Evolutionary conservation across 2,329 filamentous ascomycete species (phyloP).

Genomic region (Phaeosphaeriaceae sp.): DNA sequence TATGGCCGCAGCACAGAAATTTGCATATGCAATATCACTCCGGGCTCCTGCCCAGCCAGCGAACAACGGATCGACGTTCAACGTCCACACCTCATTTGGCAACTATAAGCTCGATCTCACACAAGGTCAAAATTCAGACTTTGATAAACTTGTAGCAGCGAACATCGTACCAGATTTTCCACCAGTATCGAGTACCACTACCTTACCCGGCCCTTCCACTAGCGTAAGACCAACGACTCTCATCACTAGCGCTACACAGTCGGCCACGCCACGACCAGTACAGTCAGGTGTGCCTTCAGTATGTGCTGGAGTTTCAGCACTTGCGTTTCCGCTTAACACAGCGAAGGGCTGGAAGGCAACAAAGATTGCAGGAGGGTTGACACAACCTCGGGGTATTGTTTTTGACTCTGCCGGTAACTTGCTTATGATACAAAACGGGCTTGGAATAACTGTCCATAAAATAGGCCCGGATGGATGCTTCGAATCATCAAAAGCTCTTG

Average conservation of each 20-base stretch:
- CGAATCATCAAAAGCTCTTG: constrained; percentile 22
- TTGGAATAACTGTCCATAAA: constrained; percentile 49
- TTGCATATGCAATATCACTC: constrained; percentile 33
- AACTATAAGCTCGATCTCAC: constrained; percentile 35
- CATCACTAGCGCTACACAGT: constrained; percentile 15
- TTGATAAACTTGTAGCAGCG: constrained; percentile 30
- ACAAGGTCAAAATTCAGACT: constrained; percentile 31
- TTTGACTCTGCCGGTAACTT: constrained; percentile 51
- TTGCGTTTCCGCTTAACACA: constrained; percentile 24
- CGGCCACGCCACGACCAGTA: constrained; percentile 18
- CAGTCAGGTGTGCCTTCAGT: constrained; percentile 26
- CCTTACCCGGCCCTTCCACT: constrained; percentile 11
- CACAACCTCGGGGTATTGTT: constrained; percentile 47
- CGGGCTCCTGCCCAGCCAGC: constrained; percentile 30
- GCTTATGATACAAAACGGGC: constrained; percentile 48
- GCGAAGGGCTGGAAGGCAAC: constrained; percentile 39
- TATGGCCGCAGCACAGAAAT: constrained; percentile 22
- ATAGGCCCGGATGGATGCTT: constrained; percentile 45
- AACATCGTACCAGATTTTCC: constrained; percentile 27
- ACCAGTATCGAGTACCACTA: constrained; percentile 17
- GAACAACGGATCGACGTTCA: constrained; percentile 40
- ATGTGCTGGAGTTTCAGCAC: constrained; percentile 25
- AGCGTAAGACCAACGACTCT: constrained; percentile 21
- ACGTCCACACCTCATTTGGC: constrained; percentile 36
- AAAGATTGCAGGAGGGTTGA: constrained; percentile 50